A percentile compares a stretch with the other conserved stretches of the same genome.
Evolutionary conservation across 495 filamentous ascomycete species (phyloP).

Genomic region (Annulohypoxylon bovei): DNA sequence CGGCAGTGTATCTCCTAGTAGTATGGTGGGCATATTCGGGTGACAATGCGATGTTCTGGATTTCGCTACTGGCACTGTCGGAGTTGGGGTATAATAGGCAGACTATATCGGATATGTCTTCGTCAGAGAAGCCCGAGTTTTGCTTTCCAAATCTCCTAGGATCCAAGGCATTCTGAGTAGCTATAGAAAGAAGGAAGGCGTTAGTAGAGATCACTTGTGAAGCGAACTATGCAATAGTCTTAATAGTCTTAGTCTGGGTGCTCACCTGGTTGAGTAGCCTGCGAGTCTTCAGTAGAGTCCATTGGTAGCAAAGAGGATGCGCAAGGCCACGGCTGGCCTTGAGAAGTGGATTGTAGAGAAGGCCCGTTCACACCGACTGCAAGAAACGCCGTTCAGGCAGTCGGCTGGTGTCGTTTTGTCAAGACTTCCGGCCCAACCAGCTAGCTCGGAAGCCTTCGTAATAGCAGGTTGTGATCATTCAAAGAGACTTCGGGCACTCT

Average conservation of each 20-base stretch:
- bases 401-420: conserved; percentile 19
- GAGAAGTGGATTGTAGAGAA: not conserved
- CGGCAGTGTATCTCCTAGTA: conserved; percentile 50
- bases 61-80: conserved; percentile 72
- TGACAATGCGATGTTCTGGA: conserved; percentile 61
- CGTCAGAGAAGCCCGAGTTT: conserved; percentile 78
- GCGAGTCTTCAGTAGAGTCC: conserved; percentile 44
- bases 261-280: conserved; percentile 49
- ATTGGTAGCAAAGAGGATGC: conserved; percentile 36
- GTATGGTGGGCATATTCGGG: conserved; percentile 51
- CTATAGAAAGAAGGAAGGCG: conserved; percentile 49
- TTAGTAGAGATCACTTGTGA: conserved; percentile 23
- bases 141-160: conserved; percentile 78
- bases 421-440: conserved; percentile 14
- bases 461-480: conserved; percentile 26
- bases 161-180: conserved; percentile 84
- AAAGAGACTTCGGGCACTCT: conserved; percentile 1
- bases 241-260: not conserved
- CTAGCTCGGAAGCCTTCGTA: conserved; percentile 24
- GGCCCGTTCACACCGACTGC: conserved; percentile 29
- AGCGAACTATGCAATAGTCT: not conserved
- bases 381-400: conserved; percentile 30
- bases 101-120: conserved; percentile 87
- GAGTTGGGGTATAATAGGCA: conserved; percentile 88
- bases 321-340: conserved; percentile 24